Evolutionary conservation across 805 yeast genomes (phyloP).

Genomic region (Nakazawaea ernobii): DNA sequence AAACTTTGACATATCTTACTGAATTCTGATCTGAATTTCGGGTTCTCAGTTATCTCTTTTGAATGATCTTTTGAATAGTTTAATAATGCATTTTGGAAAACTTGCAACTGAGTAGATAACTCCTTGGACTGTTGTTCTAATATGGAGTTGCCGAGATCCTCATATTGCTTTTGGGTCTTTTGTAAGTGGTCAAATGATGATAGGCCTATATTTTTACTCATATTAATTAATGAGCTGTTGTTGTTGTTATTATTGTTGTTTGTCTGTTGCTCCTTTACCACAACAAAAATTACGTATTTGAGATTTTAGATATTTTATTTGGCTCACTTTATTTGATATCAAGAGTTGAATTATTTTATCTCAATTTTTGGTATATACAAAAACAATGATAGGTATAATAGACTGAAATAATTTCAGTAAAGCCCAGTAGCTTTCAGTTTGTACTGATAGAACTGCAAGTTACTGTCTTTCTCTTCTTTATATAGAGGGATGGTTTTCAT

Average conservation of each 20-base stretch:
- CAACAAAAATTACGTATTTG: too few relatives aligned
- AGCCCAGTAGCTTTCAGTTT: too few relatives aligned
- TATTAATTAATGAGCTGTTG: neutral
- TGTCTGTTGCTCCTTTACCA: neutral
- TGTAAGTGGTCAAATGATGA: constrained; percentile 22
- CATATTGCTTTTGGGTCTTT: constrained; percentile 30
- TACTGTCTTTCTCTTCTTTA: too few relatives aligned
- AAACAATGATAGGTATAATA: too few relatives aligned
- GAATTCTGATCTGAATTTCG: constrained; percentile 64
- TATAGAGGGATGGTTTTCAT: too few relatives aligned
- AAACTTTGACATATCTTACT: constrained; percentile 70
- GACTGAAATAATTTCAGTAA: too few relatives aligned
- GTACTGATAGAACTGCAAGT: too few relatives aligned
- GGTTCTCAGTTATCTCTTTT: constrained; percentile 56
- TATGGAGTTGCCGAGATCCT: constrained; percentile 44
- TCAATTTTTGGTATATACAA: too few relatives aligned
- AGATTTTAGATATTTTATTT: too few relatives aligned
- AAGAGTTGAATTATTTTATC: too few relatives aligned
- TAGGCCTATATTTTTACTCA: constrained; percentile 21
- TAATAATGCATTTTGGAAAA: constrained; percentile 73
- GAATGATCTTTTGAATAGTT: constrained; percentile 71
- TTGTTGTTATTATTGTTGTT: too few relatives aligned
- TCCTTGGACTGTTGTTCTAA: constrained; percentile 51
- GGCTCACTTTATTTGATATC: too few relatives aligned
- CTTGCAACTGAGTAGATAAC: constrained; percentile 63